These are phyloP conservation scores for Microbotryum saponariae DNA, from an alignment of 1,284 basidiomycete genomes.

Conservation along the genomic window DNA sequence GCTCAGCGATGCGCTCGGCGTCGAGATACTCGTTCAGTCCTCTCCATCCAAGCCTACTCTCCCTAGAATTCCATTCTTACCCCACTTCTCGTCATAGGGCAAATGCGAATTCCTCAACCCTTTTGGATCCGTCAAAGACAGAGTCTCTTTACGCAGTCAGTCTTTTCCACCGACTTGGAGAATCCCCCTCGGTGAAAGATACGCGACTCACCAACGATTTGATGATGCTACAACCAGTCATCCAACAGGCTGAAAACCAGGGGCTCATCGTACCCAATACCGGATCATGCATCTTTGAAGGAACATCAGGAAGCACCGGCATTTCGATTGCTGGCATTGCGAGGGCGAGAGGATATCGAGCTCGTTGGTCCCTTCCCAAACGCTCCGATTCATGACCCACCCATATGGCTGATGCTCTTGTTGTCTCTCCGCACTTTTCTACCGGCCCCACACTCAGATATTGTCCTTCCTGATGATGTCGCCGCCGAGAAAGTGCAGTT, in stretches of 20 bases:
- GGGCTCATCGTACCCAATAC: slow-evolving; percentile 79
- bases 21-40: slow-evolving; percentile 65
- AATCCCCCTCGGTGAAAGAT: too few species aligned
- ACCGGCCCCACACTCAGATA: slow-evolving; percentile 48
- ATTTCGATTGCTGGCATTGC: slow-evolving; percentile 90
- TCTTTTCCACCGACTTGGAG: slow-evolving; percentile 2
- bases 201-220: too few species aligned
- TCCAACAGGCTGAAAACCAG: slow-evolving; percentile 79
- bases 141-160: slow-evolving; percentile 82
- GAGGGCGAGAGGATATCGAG: slow-evolving; percentile 54
- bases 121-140: slow-evolving; percentile 94
- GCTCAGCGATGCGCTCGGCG: slow-evolving; percentile 78
- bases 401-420: slow-evolving; percentile 48
- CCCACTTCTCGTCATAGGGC: slow-evolving; percentile 46
- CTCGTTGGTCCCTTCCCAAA: slow-evolving; percentile 44
- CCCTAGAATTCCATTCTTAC: neutral
- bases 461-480: slow-evolving; percentile 80
- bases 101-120: slow-evolving; percentile 94
- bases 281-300: slow-evolving; percentile 91
- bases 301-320: slow-evolving; percentile 93
- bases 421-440: neutral
- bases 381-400: slow-evolving; percentile 1
- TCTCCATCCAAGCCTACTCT: neutral
- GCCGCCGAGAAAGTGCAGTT: slow-evolving; percentile 84
- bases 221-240: slow-evolving; percentile 52